Percentiles rank a stretch among this genome's conserved stretches.
Evolutionary conservation across 208 protist species (phyloP).

Genomic region (Naegleria fowleri): DNA sequence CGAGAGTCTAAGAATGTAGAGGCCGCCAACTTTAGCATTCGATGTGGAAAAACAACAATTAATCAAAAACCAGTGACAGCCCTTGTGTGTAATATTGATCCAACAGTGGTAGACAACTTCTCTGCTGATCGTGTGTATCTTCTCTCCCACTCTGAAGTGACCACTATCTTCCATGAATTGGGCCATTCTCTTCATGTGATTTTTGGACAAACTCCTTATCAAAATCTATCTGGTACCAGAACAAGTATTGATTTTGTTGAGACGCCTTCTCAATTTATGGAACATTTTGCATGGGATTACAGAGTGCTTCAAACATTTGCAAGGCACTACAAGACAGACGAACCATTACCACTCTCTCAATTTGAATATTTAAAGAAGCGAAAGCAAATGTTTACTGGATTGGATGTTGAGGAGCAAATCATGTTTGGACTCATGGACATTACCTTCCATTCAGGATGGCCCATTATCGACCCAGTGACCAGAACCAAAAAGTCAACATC

Average conservation of each 20-base stretch:
- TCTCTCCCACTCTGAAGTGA: conserved; percentile 74
- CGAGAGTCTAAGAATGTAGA: conserved; percentile 74
- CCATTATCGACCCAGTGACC: conserved; percentile 63
- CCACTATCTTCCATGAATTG: conserved; percentile 84
- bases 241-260: conserved; percentile 84
- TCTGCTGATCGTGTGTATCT: conserved; percentile 38
- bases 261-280: conserved; percentile 82
- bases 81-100: background rate
- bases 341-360: conserved; percentile 77
- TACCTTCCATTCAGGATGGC: conserved; percentile 71
- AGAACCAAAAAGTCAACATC: conserved; percentile 67
- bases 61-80: background rate
- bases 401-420: conserved; percentile 76
- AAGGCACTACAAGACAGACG: conserved; percentile 66
- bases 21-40: conserved; percentile 74
- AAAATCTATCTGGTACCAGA: conserved; percentile 80
- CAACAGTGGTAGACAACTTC: background rate
- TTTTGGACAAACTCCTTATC: conserved; percentile 78
- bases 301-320: conserved; percentile 78
- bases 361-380: conserved; percentile 71
- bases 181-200: conserved; percentile 85
- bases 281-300: conserved; percentile 79
- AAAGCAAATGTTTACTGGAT: conserved; percentile 70
- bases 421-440: conserved; percentile 73
- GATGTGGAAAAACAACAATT: conserved; percentile 37